Conservation (phyloP, 257 asterid species). For the Solanum neorickii region DNA sequence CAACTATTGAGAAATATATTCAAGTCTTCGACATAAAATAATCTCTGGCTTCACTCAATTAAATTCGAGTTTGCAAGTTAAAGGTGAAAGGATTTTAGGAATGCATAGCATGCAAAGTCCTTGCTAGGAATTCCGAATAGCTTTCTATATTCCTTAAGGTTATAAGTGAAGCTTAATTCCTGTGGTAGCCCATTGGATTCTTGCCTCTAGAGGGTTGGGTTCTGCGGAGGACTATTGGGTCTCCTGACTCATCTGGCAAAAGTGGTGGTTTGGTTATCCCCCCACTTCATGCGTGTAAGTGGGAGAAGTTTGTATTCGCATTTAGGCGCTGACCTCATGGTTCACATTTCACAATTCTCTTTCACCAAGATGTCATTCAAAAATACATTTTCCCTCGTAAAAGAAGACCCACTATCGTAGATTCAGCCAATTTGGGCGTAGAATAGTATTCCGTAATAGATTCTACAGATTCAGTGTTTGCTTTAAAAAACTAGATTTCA, state of each 20-base stretch:
- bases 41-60: not conserved
- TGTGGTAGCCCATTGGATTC: not conserved
- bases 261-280: not conserved
- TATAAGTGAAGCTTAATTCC: not conserved
- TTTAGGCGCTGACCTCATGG: not conserved
- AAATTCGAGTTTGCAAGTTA: not conserved
- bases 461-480: not conserved
- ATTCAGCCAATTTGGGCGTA: not conserved
- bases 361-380: not conserved
- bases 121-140: not conserved
- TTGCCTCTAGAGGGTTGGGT: not conserved
- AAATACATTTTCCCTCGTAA: not conserved
- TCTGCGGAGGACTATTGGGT: not conserved
- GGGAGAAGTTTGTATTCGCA: not conserved
- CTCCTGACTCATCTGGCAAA: not conserved
- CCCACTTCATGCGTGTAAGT: not conserved
- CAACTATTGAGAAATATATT: not conserved
- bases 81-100: not conserved
- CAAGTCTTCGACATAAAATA: not conserved
- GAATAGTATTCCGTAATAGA: not conserved
- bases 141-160: not conserved
- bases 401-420: not conserved
- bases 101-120: not conserved
- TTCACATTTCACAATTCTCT: not conserved
- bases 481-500: not conserved